These are phyloP conservation scores for Pythium aquatile DNA, from an alignment of 352 stramenopile genomes.

Conservation along the genomic window DNA sequence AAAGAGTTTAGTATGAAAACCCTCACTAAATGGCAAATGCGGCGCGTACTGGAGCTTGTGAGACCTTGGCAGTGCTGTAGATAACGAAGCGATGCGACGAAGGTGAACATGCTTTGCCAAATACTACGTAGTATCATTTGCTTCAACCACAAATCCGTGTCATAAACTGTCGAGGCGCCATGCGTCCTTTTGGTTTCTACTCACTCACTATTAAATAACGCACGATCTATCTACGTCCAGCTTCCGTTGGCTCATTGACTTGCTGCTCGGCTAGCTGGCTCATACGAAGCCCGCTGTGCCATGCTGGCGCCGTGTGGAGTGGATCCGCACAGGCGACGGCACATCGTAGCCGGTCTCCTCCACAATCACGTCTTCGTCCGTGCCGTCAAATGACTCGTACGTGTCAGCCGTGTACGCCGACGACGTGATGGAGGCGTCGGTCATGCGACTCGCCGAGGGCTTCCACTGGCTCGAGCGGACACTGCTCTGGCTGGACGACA, in stretches of 20 bases:
- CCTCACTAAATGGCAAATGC: too few species aligned
- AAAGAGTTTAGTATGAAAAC: not conserved
- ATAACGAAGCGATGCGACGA: too few species aligned
- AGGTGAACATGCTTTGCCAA: too few species aligned
- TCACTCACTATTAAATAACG: not conserved
- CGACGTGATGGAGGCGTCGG: constrained; percentile 21
- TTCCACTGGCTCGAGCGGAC: constrained; percentile 18
- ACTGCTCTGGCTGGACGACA: constrained; percentile 14
- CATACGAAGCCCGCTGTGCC: constrained; percentile 18
- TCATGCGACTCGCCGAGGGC: constrained; percentile 16
- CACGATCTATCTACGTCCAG: not conserved
- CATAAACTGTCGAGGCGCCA: not conserved
- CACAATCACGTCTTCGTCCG: constrained; percentile 23
- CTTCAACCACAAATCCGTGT: not conserved
- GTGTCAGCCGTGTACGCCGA: constrained; percentile 21
- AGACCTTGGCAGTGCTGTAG: too few species aligned
- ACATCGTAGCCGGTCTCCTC: constrained; percentile 15
- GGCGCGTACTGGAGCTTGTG: too few species aligned
- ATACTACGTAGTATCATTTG: not conserved
- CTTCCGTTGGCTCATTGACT: not conserved
- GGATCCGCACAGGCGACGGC: constrained; percentile 16
- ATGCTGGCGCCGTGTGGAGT: constrained; percentile 4
- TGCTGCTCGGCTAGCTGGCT: constrained; percentile 2
- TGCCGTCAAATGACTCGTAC: constrained; percentile 12
- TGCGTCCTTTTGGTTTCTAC: not conserved